These are phyloP conservation scores for Claviceps pazoutovae DNA, from an alignment of 2,329 filamentous ascomycete genomes.

Conservation along the genomic window DNA sequence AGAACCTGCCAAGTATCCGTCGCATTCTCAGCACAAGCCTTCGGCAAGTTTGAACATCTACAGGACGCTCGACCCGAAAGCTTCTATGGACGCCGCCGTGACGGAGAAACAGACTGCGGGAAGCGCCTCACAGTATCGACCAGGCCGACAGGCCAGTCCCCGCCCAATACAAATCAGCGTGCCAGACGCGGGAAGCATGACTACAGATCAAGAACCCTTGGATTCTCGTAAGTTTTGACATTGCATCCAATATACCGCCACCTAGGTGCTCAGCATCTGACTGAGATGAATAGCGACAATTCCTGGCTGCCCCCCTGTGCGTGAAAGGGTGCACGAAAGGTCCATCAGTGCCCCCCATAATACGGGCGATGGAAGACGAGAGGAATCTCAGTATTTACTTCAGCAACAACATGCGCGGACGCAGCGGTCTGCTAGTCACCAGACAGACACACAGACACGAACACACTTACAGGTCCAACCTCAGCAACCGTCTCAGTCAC, in stretches of 20 bases:
- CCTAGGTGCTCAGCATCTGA: slow-evolving; percentile 8
- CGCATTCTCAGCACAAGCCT: slow-evolving; percentile 42
- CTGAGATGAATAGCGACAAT: slow-evolving; percentile 40
- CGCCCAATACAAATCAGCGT: slow-evolving; percentile 50
- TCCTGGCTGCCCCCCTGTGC: slow-evolving; percentile 48
- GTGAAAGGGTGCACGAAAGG: slow-evolving; percentile 51
- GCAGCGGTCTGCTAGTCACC: slow-evolving; percentile 26
- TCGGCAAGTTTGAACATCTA: slow-evolving; percentile 23
- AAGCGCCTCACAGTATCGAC: slow-evolving; percentile 2
- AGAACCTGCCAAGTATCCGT: slow-evolving; percentile 43
- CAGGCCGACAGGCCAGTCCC: slow-evolving; percentile 30
- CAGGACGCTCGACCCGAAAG: slow-evolving; percentile 37
- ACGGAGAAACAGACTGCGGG: slow-evolving; percentile 25
- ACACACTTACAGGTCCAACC: no score
- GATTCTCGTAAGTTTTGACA: slow-evolving; percentile 47
- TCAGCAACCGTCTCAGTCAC: no score
- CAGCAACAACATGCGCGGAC: slow-evolving; percentile 10
- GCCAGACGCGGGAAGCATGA: slow-evolving; percentile 52
- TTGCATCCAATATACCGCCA: not conserved
- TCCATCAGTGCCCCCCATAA: slow-evolving; percentile 43
- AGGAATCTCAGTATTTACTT: slow-evolving; percentile 12
- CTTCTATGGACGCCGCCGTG: slow-evolving; percentile 31
- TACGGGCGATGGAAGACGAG: slow-evolving; percentile 4
- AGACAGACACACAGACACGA: slow-evolving; percentile 15
- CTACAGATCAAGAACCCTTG: slow-evolving; percentile 55